Base-by-base conservation (phyloP, 1,284 basidiomycete genomes). In the Naganishia sp. region DNA sequence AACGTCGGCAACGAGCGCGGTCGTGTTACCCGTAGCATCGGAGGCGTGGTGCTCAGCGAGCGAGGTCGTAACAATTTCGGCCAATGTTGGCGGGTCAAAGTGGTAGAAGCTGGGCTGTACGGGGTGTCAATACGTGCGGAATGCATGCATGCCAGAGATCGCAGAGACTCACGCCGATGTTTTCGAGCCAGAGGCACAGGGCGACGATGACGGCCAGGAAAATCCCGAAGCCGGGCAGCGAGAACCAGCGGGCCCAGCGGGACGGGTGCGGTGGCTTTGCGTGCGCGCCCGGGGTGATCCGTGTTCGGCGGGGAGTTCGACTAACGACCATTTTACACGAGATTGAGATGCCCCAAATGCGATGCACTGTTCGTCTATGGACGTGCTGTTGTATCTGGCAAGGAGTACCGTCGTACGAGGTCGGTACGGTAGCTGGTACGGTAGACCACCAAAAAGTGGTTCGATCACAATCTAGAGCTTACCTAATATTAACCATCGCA, bases 1-100 rank as follows among this genome's bases (percentile, higher is more conserved):
- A 71, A 96, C 90, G 77, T 90, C 85, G 50, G 84, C 76, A 74
- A 94, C 85, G 79, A 95, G 88, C 10, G 75, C 76, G 21, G 72
- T 70, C 52, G 81, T 76, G 70, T 83, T 42, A 17, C 43, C 46
- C 42, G 61, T 51, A 41, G 53, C 32, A 25, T 57, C 46, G 15
- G 50, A 45, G 50, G 51, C 18, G 45, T 2, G 43, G 21, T 86
- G 83, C 3, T 83, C 75, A 11, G 84, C 83, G 75, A 94, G 84
- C 50, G 91, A 88, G n/a, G 85, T 83, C 71, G 86, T 82, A 17
- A 89, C 85, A 43, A 92, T 83, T 66, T 84, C 80, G 74, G 93
- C 86, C 21, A 93, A 79, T 51, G 80, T 80, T 7, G 77, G 77
- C 2, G 87, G 88, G 72, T 89, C 85, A 70, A 94, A 85, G 68